Evolutionary conservation across 352 stramenopile species (phyloP), one percentile per base, ranked within the genome.

Genomic region (Pythium brachiatum): DNA sequence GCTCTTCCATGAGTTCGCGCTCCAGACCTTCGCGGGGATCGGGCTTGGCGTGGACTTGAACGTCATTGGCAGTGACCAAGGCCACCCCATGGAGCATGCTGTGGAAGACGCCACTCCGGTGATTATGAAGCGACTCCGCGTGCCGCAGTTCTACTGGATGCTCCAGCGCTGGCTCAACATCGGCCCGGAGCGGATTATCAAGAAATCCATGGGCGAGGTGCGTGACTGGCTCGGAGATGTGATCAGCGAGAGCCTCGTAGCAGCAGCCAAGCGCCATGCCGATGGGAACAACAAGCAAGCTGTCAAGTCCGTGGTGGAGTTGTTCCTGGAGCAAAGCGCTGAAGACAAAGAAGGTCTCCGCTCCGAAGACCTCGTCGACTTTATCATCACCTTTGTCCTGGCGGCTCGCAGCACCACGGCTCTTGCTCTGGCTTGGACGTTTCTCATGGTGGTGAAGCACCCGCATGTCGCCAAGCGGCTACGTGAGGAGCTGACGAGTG

Each of bases 341-440:
- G 48, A 71, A 34, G 66, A 48, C 7, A 51, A 36, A 6, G 68
- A 44, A 11, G 68, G 62, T 5, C 18, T 83, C 32, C 62, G 76
- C 11, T 63, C 70, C 7, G 79, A 76, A 43, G 83, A 82, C 51
- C 69, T 95, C 20, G 56, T 80, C 13, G 80, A 94, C 26, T 65
- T 95, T 25, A 74, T 84, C 7, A 70, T 92, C 12, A 70, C 72
- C 7, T 75, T 94, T 44, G 60, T 95, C 26, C 52, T 85, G 18
- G 85, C 79, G n/a, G 85, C 85, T 9, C 76, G 83, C 31, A 83
- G 93, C 57, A 94, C 79, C 0, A 94, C 86, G 3, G 79, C 85
- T 2, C 69, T 60, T 57, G 79, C 83, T 20, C 46, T 95, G 31
- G 75, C 68, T 34, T 95, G 86, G 86, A 69, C 84, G 6, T 69